A percentile compares a stretch with the other conserved stretches of the same genome.
phyloP scores from a whole-genome alignment of 352 stramenopile genomes.

The Phytophthora constricta region DNA sequence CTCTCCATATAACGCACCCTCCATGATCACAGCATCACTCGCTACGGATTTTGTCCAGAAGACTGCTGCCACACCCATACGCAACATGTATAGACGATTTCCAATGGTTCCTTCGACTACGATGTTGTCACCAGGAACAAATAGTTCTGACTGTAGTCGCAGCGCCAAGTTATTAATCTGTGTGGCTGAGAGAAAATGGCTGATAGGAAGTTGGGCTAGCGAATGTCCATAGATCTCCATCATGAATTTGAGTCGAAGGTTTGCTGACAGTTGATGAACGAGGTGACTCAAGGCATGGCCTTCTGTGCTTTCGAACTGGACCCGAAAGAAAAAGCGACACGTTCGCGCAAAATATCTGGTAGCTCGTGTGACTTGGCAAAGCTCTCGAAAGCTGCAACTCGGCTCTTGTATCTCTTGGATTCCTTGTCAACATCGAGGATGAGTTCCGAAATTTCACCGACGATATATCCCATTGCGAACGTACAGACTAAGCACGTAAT shows the following conservation, averaged over 20 bases:
- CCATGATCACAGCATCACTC: conserved; percentile 52
- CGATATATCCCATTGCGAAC: conserved; percentile 68
- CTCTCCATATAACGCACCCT: conserved; percentile 65
- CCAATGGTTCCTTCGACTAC: conserved; percentile 18
- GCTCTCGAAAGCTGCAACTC: conserved; percentile 58
- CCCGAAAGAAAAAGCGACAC: conserved; percentile 61
- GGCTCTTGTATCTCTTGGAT: conserved; percentile 65
- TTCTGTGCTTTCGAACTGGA: conserved; percentile 56
- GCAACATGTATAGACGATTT: conserved; percentile 53
- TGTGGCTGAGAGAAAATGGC: conserved; percentile 40
- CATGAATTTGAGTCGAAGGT: conserved; percentile 60
- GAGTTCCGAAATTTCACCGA: conserved; percentile 67
- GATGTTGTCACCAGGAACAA: conserved; percentile 28
- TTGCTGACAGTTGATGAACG: conserved; percentile 58
- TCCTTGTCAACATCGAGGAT: conserved; percentile 66
- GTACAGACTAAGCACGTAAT: conserved; percentile 58
- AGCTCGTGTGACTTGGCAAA: conserved; percentile 63
- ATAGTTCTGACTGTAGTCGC: conserved; percentile 58
- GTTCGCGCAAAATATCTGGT: conserved; percentile 45
- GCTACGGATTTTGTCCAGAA: conserved; percentile 52
- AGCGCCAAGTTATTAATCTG: conserved; percentile 52
- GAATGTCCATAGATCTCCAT: conserved; percentile 57
- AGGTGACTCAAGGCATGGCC: conserved; percentile 60
- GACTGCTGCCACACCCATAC: conserved; percentile 53
- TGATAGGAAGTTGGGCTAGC: conserved; percentile 48